These are phyloP conservation scores for Chaetomidium leptoderma DNA, from an alignment of 495 filamentous ascomycete genomes.

Conservation along the genomic window DNA sequence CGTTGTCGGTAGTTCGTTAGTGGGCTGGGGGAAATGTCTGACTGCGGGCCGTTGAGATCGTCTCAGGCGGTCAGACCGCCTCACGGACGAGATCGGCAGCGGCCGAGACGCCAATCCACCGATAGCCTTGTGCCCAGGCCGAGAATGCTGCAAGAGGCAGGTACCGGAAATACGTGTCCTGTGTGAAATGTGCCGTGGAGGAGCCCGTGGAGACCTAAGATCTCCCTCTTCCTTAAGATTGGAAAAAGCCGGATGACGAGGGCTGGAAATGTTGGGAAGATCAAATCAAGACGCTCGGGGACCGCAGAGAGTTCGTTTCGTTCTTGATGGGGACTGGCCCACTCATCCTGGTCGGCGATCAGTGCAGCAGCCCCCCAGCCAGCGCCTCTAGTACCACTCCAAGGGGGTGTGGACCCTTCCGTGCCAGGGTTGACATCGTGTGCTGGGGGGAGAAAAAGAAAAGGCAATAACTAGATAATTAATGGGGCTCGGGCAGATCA, in stretches of 20 bases:
- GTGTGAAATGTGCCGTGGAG: neutral
- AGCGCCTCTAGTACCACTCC: slow-evolving; percentile 13
- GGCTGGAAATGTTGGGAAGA: slow-evolving; percentile 7
- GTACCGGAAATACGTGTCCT: slow-evolving; percentile 5
- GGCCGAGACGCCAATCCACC: slow-evolving; percentile 13
- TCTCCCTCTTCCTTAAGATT: neutral
- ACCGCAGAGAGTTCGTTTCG: slow-evolving; percentile 15
- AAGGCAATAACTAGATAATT: neutral
- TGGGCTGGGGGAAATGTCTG: slow-evolving; percentile 12
- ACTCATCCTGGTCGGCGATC: slow-evolving; percentile 34
- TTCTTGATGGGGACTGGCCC: slow-evolving; percentile 28
- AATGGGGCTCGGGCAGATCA: neutral
- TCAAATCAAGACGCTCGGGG: slow-evolving; percentile 31
- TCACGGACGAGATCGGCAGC: slow-evolving; percentile 13
- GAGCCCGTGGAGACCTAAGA: neutral
- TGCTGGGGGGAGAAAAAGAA: neutral
- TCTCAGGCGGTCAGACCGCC: slow-evolving; percentile 15
- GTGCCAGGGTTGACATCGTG: neutral
- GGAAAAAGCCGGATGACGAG: slow-evolving; percentile 1
- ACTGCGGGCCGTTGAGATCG: slow-evolving; percentile 22
- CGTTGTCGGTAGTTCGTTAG: neutral
- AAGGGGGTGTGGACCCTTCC: neutral
- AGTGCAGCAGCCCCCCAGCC: slow-evolving; percentile 19
- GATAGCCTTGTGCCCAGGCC: neutral
- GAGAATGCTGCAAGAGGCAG: neutral